Conservation (phyloP, 2,329 filamentous ascomycete genomes). For the Aphanoascus verrucosus region DNA sequence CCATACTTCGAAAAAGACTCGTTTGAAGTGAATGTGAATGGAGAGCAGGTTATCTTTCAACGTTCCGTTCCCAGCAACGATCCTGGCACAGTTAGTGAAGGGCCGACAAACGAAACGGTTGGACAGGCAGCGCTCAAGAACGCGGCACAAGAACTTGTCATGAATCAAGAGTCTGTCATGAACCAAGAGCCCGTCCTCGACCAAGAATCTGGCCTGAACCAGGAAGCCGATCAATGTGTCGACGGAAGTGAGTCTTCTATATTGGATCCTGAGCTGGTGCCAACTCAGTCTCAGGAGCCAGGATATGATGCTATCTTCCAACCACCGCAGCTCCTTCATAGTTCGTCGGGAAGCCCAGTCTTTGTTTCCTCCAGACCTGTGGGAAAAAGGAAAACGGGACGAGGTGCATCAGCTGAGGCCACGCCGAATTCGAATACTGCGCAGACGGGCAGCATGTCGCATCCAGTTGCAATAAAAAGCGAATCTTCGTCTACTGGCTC, state of each 20-base stretch:
- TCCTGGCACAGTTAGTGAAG: neutral
- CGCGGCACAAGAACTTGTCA: neutral
- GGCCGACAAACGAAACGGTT: neutral
- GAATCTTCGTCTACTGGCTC: slow-evolving; percentile 30
- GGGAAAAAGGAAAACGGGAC: slow-evolving; percentile 17
- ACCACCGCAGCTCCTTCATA: slow-evolving; percentile 7
- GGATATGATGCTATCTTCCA: slow-evolving; percentile 4
- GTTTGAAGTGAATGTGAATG: slow-evolving; percentile 25
- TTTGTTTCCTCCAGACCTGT: slow-evolving; percentile 12
- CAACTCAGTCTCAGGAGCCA: slow-evolving; percentile 17
- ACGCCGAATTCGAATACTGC: neutral
- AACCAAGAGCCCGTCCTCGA: neutral
- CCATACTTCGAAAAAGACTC: slow-evolving; percentile 22
- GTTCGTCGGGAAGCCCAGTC: slow-evolving; percentile 12
- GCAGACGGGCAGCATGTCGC: slow-evolving; percentile 13
- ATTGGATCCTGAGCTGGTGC: slow-evolving; percentile 3
- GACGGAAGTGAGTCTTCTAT: neutral
- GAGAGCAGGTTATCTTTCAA: slow-evolving; percentile 22
- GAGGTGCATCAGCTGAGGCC: neutral
- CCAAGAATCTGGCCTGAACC: neutral
- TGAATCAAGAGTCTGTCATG: neutral
- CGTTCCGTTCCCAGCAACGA: slow-evolving; percentile 11
- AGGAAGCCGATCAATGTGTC: neutral
- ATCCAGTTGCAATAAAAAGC: slow-evolving; percentile 26
- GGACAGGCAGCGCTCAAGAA: neutral